Base-by-base conservation (phyloP, 257 asterid genomes). In the Ligustrum vulgare region DNA sequence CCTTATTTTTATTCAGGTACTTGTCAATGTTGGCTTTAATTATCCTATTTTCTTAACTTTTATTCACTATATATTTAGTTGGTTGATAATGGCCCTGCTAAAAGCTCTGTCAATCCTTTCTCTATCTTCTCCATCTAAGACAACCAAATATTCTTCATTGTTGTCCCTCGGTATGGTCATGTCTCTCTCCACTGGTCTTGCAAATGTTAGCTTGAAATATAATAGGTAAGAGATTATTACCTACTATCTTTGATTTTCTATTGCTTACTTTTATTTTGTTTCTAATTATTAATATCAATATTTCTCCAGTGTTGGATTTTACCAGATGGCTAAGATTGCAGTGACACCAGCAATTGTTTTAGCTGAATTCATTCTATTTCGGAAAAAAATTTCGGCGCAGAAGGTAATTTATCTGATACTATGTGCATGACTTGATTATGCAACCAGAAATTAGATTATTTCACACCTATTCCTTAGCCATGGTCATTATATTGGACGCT, bases 291-390 rank as follows among this genome's bases (percentile, higher is more conserved):
- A 77, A 69, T 80, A 74, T 36, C 36, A 25, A 39, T 75, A 73
- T 72, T 72, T 75, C 80, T 72, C 49, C 96, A 95, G 99, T 82
- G 94, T 95, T 33, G 98, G 99, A 72, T 95, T 95, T 85, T 95
- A 95, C 82, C 99, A 95, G 94, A 95, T 95, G 98, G 98, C 99
- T 67, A 95, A 95, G 87, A 93, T 95, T 75, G 96, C 99, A 71
- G 99, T 95, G 72, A 93, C 99, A 22, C 98, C 98, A 1, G 98
- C 97, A 35, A 93, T 95, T 71, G 97, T 95, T 74, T 82, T 93
- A 75, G 91, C 98, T 56, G 98, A 93, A 81, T 95, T 95, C 72
- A 67, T 91, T 74, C 80, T 90, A 76, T 90, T 95, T 79, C 78
- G 80, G 84, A 95, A 93, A 81, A 87, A 69, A 76, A 90, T 91